Evolutionary conservation across 2,329 filamentous ascomycete species (phyloP).

Genomic region (Ramularia endophylla): DNA sequence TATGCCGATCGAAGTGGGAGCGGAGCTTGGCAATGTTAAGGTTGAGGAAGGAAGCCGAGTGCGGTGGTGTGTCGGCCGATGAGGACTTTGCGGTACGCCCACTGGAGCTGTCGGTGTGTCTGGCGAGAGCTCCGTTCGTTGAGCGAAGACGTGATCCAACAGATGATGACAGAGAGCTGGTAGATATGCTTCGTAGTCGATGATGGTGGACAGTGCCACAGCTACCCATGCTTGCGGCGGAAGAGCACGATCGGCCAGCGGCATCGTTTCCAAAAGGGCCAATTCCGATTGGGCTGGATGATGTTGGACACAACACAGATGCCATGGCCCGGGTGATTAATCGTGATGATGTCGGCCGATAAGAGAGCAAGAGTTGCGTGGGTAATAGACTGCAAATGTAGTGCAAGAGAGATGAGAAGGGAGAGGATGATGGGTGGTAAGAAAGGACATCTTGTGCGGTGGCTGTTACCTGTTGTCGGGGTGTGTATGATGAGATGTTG

Average conservation of each 20-base stretch:
- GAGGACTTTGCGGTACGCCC: no score
- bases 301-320: no score
- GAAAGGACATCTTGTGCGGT: no score
- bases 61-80: constrained; percentile 6
- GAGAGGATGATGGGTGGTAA: no score
- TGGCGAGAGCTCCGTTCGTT: constrained; percentile 7
- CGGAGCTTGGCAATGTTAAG: constrained; percentile 9
- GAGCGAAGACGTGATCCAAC: constrained; percentile 16
- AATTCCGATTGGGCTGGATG: no score
- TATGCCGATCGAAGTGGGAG: constrained; percentile 3
- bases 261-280: constrained; percentile 2
- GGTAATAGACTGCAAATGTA: no score
- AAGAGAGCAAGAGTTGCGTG: no score
- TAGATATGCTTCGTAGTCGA: constrained; percentile 23
- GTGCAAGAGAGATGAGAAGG: no score
- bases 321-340: no score
- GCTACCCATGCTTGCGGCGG: constrained; percentile 18
- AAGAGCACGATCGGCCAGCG: constrained; percentile 17
- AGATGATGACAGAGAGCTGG: constrained; percentile 24
- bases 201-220: constrained; percentile 22
- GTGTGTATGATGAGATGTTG: no score
- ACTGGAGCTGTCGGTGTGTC: constrained; percentile 7
- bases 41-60: constrained; percentile 10
- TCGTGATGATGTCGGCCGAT: no score
- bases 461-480: no score